Evolutionary conservation across 805 yeast genomes (phyloP).

Genomic region (Sungouiozyma ichnusensis): DNA sequence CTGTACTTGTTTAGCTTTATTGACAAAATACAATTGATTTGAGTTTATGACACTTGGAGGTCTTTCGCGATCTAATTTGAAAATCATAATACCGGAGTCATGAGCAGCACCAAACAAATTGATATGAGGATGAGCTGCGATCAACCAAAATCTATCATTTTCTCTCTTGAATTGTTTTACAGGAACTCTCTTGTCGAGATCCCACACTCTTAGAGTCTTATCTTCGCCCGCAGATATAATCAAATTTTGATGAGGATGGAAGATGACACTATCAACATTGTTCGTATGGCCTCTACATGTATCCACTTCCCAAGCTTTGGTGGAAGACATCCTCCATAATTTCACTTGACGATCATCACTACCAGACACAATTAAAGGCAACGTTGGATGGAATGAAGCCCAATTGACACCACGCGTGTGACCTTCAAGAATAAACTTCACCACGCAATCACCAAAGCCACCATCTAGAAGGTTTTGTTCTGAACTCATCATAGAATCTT

Average conservation of each 20-base stretch:
- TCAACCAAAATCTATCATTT: constrained; percentile 87
- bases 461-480: constrained; percentile 78
- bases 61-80: constrained; percentile 93
- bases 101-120: constrained; percentile 94
- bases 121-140: constrained; percentile 79
- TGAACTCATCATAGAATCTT: constrained; percentile 30
- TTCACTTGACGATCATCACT: constrained; percentile 94
- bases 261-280: constrained; percentile 76
- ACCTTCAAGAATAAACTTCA: constrained; percentile 92
- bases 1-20: constrained; percentile 79
- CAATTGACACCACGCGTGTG: constrained; percentile 98
- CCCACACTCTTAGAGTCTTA: constrained; percentile 95
- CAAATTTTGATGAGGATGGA: constrained; percentile 89
- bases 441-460: constrained; percentile 91
- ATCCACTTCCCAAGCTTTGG: constrained; percentile 98
- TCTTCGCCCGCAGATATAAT: constrained; percentile 93
- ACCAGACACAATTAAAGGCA: constrained; percentile 89
- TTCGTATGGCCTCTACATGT: constrained; percentile 97
- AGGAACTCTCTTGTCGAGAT: constrained; percentile 83
- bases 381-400: constrained; percentile 96
- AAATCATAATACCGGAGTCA: constrained; percentile 95
- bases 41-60: constrained; percentile 64
- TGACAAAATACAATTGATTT: constrained; percentile 64
- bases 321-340: constrained; percentile 94
- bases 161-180: constrained; percentile 92